Conservation (phyloP, 2,329 filamentous ascomycete species). For the Neonectria magnoliae region DNA sequence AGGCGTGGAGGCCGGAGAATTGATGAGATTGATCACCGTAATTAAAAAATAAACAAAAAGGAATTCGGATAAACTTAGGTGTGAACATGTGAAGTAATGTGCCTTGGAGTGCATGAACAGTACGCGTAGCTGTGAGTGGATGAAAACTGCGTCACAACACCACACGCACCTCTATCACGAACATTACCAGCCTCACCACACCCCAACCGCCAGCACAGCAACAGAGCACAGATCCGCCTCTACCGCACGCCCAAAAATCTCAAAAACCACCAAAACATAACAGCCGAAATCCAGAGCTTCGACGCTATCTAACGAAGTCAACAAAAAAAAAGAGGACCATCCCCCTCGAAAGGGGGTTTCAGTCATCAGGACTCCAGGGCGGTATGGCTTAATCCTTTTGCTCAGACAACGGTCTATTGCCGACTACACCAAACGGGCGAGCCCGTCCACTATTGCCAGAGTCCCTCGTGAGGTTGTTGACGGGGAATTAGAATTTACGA, state of each 20-base stretch:
- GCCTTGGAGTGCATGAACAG: not conserved
- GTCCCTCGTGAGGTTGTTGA: conserved; percentile 12
- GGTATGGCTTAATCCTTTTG: conserved; percentile 1
- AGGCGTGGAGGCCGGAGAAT: conserved; percentile 60
- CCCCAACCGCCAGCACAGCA: not conserved
- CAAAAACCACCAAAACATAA: not conserved
- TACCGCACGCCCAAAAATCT: not conserved
- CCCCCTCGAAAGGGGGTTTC: conserved; percentile 3
- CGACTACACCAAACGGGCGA: conserved; percentile 4
- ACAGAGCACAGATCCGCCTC: not conserved
- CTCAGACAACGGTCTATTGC: not conserved
- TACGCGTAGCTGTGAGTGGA: not conserved
- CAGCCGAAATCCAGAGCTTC: not conserved
- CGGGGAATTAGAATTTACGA: not conserved
- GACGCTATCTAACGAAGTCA: not conserved
- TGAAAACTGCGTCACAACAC: conserved; percentile 5
- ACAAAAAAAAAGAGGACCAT: conserved; percentile 1
- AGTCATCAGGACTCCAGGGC: not conserved
- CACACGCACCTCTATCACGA: not conserved
- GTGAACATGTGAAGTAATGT: not conserved
- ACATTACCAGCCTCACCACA: conserved; percentile 2
- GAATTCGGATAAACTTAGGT: not conserved
- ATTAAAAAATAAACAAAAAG: not conserved
- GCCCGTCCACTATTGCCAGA: not conserved
- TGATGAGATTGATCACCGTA: conserved; percentile 34